Conservation (phyloP, 148 eudicot species). For the Fagopyrum homotropicum region DNA sequence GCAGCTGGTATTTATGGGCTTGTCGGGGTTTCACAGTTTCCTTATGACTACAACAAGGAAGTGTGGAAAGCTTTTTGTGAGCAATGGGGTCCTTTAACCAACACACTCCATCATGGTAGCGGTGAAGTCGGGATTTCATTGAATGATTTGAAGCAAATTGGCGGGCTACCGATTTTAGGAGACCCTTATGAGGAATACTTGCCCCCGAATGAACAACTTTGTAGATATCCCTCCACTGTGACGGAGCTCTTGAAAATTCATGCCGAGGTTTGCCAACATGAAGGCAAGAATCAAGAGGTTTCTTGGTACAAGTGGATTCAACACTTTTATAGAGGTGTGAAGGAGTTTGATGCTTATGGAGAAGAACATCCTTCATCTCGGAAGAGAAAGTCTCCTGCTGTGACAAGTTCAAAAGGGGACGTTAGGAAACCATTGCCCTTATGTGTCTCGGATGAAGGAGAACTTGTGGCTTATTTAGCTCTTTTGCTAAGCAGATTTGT, state of each 20-base stretch:
- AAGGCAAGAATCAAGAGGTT: too few species aligned
- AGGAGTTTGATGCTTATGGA: too few species aligned
- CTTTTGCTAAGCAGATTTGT: background rate
- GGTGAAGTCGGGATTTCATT: background rate
- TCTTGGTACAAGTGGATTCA: too few species aligned
- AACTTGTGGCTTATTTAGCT: background rate
- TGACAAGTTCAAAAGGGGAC: too few species aligned
- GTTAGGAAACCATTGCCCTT: too few species aligned
- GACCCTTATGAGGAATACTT: background rate
- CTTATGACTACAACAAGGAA: background rate
- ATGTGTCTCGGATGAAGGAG: background rate
- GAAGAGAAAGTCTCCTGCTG: too few species aligned
- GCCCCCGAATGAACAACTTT: background rate
- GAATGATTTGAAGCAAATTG: background rate
- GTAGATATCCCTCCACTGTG: too few species aligned
- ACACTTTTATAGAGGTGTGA: too few species aligned
- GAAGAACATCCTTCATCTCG: too few species aligned
- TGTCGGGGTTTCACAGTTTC: background rate
- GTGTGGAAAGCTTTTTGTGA: background rate
- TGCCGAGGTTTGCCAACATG: too few species aligned
- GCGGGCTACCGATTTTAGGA: background rate
- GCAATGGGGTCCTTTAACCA: background rate
- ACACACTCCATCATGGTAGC: background rate
- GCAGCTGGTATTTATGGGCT: background rate
- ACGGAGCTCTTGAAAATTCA: too few species aligned